Conservation (phyloP, 352 stramenopile genomes). For the Elongisporangium undulatum region DNA sequence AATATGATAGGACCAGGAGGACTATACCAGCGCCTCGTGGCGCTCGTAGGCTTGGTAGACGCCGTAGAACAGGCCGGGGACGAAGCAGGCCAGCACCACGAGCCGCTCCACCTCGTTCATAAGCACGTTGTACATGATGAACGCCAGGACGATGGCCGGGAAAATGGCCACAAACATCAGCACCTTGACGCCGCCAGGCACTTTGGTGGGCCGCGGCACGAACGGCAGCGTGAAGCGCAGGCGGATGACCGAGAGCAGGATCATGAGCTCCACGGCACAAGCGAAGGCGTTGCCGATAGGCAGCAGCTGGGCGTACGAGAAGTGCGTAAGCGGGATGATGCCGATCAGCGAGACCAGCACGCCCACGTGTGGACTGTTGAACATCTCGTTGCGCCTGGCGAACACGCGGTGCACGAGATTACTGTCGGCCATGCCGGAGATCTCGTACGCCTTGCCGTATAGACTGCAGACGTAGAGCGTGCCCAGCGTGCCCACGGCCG, state of each 20-base stretch:
- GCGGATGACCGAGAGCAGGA: conserved; percentile 86
- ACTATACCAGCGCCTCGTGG: neutral
- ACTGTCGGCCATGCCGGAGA: conserved; percentile 71
- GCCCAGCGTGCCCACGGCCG: conserved; percentile 75
- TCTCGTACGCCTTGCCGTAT: conserved; percentile 85
- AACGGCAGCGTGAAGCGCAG: conserved; percentile 66
- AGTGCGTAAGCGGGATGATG: conserved; percentile 25
- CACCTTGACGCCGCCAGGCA: conserved; percentile 21
- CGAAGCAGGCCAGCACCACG: conserved; percentile 38
- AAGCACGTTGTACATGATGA: conserved; percentile 33
- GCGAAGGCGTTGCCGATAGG: conserved; percentile 90
- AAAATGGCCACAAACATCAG: conserved; percentile 19
- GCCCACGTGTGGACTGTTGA: conserved; percentile 37
- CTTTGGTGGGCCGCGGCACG: conserved; percentile 51
- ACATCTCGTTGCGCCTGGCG: conserved; percentile 35
- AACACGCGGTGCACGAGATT: conserved; percentile 82
- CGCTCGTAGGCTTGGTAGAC: conserved; percentile 14
- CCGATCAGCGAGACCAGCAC: conserved; percentile 30
- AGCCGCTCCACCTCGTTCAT: conserved; percentile 18
- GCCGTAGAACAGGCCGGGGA: conserved; percentile 28
- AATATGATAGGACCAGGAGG: too few species aligned
- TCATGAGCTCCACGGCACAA: conserved; percentile 74
- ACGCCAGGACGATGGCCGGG: conserved; percentile 18
- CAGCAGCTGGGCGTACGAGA: conserved; percentile 62
- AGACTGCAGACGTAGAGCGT: conserved; percentile 91